These are phyloP conservation scores for Brassica balearica DNA, from an alignment of 441 rosid genomes.

Conservation along the genomic window DNA sequence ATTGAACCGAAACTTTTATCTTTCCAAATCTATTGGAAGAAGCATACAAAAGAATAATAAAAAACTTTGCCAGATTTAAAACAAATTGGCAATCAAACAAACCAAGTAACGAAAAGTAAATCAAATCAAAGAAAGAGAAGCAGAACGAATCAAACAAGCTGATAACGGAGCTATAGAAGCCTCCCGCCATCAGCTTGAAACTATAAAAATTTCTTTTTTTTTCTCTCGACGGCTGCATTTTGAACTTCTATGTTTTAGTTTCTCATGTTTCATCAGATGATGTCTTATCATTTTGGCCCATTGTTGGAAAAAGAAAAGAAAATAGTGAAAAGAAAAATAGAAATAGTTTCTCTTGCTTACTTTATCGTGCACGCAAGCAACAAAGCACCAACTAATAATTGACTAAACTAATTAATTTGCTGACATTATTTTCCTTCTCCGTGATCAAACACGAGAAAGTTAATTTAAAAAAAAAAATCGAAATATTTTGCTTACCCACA, in stretches of 20 bases:
- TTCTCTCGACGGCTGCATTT: too few relatives aligned
- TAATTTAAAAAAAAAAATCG: background rate
- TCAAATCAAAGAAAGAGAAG: too few relatives aligned
- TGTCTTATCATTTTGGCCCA: background rate
- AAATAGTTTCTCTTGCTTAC: constrained; percentile 25
- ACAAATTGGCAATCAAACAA: too few relatives aligned
- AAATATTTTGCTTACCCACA: background rate
- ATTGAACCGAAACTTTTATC: too few relatives aligned
- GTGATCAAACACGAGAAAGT: background rate
- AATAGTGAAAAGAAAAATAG: background rate
- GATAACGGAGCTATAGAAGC: too few relatives aligned
- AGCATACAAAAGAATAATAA: too few relatives aligned
- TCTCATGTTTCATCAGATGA: constrained; percentile 23
- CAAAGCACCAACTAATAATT: constrained; percentile 45
- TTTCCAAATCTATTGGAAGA: too few relatives aligned
- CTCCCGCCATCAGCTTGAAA: too few relatives aligned
- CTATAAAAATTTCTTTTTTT: too few relatives aligned
- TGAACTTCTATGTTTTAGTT: constrained; percentile 18
- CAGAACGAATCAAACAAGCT: too few relatives aligned
- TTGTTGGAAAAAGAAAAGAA: background rate
- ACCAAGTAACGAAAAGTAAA: too few relatives aligned
- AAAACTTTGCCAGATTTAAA: too few relatives aligned
- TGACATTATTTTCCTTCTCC: background rate
- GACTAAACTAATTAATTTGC: constrained; percentile 26
- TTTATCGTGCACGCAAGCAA: constrained; percentile 48